Base-by-base conservation (phyloP, 78 protist genomes). In the Fonticula alba region DNA sequence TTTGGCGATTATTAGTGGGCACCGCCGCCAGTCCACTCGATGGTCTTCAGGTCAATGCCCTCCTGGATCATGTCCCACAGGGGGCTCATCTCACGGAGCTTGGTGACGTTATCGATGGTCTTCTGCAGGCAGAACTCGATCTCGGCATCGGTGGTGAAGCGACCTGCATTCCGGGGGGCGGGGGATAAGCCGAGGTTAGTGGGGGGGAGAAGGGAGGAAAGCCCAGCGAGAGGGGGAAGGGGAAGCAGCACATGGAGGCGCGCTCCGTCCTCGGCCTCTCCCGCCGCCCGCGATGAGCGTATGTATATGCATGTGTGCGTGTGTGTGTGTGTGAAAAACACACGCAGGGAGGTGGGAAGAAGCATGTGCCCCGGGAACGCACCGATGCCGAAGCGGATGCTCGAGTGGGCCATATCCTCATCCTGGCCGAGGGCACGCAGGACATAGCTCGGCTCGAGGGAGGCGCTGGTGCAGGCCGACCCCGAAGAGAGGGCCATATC, bases 391-490 rank as follows among this genome's bases (percentile, higher is more conserved):
- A 93, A 87, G 60, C 97, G 82, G 33, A 94, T 80, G 41, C 91
- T 79, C 24, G 95, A 85, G 76, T 94, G 97, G 14, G 98, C 97
- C 75, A 87, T 62, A 29, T 88, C 95, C 62, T 81, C 87, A 13
- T 51, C 65, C 0, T 55, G 50, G 14, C 65, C 74, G 20, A 67
- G 11, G 36, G 76, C 72, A 11, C 95, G 79, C 35, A 94, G 79
- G 0, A 94, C 98, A 66, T 94, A 92, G 13, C 90, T 80, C 10
- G 99, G 97, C 69, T 94, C 98, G 55, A 92, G 73, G 2, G 91
- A 83, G 22, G 95, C 93, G 32, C 85, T 74, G 24, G 98, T 94
- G 79, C 98, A 94, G 5, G 98, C 98, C 1, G 82, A 67, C 33
- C 98, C 98, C 1, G 80, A 68, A 26, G 81, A 73, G 26, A 87